These are phyloP conservation scores for Musa schizocarpa DNA, from an alignment of 176 grass and related monocot species.

Conservation along the genomic window DNA sequence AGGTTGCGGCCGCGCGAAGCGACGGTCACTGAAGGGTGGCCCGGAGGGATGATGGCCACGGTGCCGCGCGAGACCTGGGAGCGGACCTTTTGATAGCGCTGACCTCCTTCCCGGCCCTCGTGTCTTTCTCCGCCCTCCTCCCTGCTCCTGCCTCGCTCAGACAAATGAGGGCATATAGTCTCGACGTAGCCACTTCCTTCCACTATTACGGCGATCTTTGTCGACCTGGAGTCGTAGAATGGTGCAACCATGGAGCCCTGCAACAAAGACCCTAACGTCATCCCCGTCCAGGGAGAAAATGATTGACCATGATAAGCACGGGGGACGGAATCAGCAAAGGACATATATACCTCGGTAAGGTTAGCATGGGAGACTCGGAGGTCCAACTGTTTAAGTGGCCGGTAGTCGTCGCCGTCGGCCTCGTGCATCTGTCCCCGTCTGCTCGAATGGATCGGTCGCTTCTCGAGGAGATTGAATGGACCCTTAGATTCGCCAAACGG, in stretches of 20 bases:
- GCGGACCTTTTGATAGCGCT: slow-evolving; percentile 30
- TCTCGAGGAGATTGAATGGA: slow-evolving; percentile 40
- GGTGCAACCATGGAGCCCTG: slow-evolving; percentile 81
- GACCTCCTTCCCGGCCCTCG: background rate
- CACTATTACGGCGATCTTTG: slow-evolving; percentile 44
- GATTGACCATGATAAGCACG: background rate
- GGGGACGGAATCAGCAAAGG: background rate
- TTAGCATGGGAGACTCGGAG: slow-evolving; percentile 48
- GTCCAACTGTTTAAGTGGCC: slow-evolving; percentile 38
- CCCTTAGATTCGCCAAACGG: slow-evolving; percentile 32
- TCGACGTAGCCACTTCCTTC: slow-evolving; percentile 36
- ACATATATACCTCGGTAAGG: slow-evolving; percentile 30
- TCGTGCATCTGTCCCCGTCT: slow-evolving; percentile 54
- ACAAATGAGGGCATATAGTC: slow-evolving; percentile 67
- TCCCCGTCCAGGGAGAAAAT: background rate
- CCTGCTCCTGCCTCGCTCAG: slow-evolving; percentile 9
- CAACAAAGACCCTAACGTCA: background rate
- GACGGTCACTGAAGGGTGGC: slow-evolving; percentile 42
- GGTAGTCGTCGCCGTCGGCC: slow-evolving; percentile 53
- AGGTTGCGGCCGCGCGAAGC: slow-evolving; percentile 43
- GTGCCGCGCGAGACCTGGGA: slow-evolving; percentile 31
- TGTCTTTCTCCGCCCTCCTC: background rate
- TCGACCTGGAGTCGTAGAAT: slow-evolving; percentile 43
- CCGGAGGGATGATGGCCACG: slow-evolving; percentile 48
- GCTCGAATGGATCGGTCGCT: slow-evolving; percentile 50